These are phyloP conservation scores for Psophocarpus tetragonolobus DNA, from an alignment of 306 rosid genomes.

Conservation along the genomic window DNA sequence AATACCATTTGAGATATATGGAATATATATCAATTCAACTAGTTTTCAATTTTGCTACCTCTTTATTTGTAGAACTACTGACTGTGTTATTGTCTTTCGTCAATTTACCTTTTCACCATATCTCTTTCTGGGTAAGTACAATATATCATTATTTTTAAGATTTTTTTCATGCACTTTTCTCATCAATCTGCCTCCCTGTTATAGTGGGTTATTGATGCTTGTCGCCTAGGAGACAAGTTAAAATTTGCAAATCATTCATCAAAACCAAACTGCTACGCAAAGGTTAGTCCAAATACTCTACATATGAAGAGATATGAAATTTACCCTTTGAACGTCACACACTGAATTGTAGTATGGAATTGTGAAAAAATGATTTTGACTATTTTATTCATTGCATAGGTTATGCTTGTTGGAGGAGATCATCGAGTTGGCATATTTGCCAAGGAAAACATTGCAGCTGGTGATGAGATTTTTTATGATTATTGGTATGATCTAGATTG, in stretches of 20 bases:
- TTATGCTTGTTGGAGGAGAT: conserved; percentile 79
- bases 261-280: conserved; percentile 77
- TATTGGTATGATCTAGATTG: conserved; percentile 56
- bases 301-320: background rate
- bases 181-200: background rate
- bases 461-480: conserved; percentile 84
- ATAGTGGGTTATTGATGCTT: conserved; percentile 87
- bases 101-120: background rate
- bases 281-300: conserved; percentile 45
- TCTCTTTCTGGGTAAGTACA: background rate
- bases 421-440: conserved; percentile 89
- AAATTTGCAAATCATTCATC: conserved; percentile 88
- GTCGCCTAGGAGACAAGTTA: conserved; percentile 83
- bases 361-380: background rate
- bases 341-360: background rate
- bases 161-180: background rate
- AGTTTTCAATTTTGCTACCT: background rate
- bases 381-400: conserved; percentile 41
- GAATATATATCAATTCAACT: background rate
- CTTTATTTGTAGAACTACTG: background rate
- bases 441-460: conserved; percentile 67
- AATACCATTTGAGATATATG: background rate
- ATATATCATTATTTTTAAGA: background rate
- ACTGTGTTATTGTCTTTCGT: background rate
- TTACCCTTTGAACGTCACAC: background rate